Evolutionary conservation across 495 filamentous ascomycete genomes (phyloP), one percentile per base, ranked within the genome.

Genomic region (Cladorrhinum samala): DNA sequence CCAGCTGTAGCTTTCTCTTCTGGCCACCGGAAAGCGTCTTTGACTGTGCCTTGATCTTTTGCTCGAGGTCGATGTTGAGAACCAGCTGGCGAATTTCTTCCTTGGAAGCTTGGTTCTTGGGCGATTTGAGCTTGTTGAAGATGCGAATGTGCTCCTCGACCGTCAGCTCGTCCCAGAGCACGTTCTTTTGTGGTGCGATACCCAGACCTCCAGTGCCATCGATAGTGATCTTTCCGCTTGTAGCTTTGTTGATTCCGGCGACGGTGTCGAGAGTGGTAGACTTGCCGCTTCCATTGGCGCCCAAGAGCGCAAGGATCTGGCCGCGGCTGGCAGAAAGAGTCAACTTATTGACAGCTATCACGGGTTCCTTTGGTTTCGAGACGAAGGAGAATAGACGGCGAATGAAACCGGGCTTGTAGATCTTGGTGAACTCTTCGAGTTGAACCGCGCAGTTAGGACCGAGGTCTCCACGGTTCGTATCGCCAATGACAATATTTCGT

Each of bases 141-240:
- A 91, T 85, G 1, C 64, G 58, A 16, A 91, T 83, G 62, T 95
- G 90, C 61, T 95, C 88, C 56, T 79, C 78, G 2, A 91, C 87
- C 0, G 88, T 93, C 33, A 95, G 66, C 43, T 85, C 78, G 51
- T 89, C 84, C 89, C 90, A 95, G 2, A 95, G 74, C 9, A 95
- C 89, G 63, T 95, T 95, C 71, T 88, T 88, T 61, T 91, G 87
- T 8, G 90, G 90, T 57, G 88, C 91, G 33, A 95, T 84, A 18
- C 90, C 90, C n/a, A 95, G 74, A 1, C 84, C 85, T 6, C 88
- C 86, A 19, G 78, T 82, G 3, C 80, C 83, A 58, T 85, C 80
- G 23, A 93, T 80, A 14, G 74, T 80, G 60, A 94, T 91, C 3
- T 72, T 72, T 2, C 90, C 89, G 45, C 75, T 78, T 0, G 84